Percentiles rank a stretch among this genome's conserved stretches.
These are phyloP conservation scores for Saprolegnia diclina DNA, from an alignment of 352 stramenopile species.

Conservation along the genomic window DNA sequence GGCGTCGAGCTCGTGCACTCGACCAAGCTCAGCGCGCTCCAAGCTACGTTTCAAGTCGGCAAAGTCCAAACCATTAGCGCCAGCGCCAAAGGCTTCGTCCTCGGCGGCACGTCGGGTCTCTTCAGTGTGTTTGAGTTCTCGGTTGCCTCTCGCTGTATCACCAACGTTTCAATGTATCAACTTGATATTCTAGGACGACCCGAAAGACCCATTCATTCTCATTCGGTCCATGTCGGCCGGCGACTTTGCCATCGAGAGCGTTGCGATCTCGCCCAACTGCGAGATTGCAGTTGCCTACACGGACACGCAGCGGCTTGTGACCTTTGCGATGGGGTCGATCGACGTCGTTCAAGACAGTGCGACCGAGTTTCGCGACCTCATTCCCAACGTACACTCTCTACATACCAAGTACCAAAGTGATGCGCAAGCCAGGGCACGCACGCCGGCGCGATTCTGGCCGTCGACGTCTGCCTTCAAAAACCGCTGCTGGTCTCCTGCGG, in stretches of 20 bases:
- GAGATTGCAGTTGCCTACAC: slow-evolving; percentile 59
- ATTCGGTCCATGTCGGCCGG: slow-evolving; percentile 61
- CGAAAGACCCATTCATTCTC: slow-evolving; percentile 72
- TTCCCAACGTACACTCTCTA: slow-evolving; percentile 36
- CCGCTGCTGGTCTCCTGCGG: slow-evolving; percentile 77
- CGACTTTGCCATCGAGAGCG: slow-evolving; percentile 68
- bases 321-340: slow-evolving; percentile 61
- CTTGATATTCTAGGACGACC: slow-evolving; percentile 43
- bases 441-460: slow-evolving; percentile 53
- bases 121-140: slow-evolving; percentile 73
- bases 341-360: slow-evolving; percentile 70
- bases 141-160: slow-evolving; percentile 30
- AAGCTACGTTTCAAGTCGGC: background rate
- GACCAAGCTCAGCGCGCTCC: slow-evolving; percentile 27
- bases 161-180: background rate
- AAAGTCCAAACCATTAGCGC: slow-evolving; percentile 59
- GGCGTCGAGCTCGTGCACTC: slow-evolving; percentile 64
- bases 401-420: no score
- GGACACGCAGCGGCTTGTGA: slow-evolving; percentile 60
- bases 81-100: slow-evolving; percentile 66
- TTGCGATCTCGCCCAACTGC: slow-evolving; percentile 58
- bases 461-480: slow-evolving; percentile 79
- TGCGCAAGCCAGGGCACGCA: slow-evolving; percentile 55
- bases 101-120: slow-evolving; percentile 60
- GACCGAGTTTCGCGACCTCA: slow-evolving; percentile 58